A percentile compares a stretch with the other conserved stretches of the same genome.
These are phyloP conservation scores for Stevia rebaudiana DNA, from an alignment of 140 eudicot genomes.

Conservation along the genomic window DNA sequence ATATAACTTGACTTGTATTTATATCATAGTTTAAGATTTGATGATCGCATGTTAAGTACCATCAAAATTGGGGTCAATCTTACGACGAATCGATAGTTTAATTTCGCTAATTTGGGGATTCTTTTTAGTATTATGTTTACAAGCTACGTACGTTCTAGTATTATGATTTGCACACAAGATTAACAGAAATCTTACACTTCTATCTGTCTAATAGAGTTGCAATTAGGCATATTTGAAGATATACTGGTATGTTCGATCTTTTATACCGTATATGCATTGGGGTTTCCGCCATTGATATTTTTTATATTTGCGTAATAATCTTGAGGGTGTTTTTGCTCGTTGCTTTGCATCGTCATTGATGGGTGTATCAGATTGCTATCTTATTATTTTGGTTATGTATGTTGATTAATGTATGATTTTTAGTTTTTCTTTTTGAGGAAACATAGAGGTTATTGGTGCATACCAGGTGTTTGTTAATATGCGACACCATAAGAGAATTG, in stretches of 20 bases:
- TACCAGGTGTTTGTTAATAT: constrained; percentile 32
- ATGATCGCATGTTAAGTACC: background rate
- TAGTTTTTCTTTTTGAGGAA: background rate
- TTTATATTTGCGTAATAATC: background rate
- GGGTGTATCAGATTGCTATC: background rate
- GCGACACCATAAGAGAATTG: background rate
- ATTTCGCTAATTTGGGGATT: background rate
- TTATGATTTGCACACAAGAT: background rate
- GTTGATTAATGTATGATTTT: constrained; percentile 15
- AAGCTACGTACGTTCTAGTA: background rate
- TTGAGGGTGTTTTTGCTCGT: constrained; percentile 5
- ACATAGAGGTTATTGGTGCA: constrained; percentile 19
- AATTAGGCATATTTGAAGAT: constrained; percentile 25
- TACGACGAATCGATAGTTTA: background rate
- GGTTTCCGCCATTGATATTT: constrained; percentile 20
- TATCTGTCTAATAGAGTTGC: constrained; percentile 13
- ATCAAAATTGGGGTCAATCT: background rate
- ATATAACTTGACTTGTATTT: background rate
- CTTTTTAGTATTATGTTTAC: background rate
- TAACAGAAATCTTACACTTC: constrained; percentile 18
- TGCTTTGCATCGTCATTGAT: constrained; percentile 6
- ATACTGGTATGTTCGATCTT: constrained; percentile 22
- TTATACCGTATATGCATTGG: constrained; percentile 8
- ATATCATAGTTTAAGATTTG: background rate
- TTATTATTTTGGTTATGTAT: background rate